Percentiles rank a stretch among this genome's conserved stretches.
These are phyloP conservation scores for Nakazawaea wickerhamii DNA, from an alignment of 805 yeast species.

Conservation along the genomic window DNA sequence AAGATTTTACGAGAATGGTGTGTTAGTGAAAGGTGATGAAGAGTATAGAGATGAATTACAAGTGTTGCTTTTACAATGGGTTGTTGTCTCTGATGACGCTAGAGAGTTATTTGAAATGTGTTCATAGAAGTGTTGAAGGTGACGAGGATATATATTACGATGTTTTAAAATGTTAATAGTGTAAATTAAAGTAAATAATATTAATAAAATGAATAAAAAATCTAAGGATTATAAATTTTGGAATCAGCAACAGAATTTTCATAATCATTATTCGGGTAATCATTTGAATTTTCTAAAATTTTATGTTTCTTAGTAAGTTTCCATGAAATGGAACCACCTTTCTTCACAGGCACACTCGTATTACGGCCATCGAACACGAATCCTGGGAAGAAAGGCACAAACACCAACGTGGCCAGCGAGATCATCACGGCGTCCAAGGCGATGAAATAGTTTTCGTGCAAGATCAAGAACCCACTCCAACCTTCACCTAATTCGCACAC, in stretches of 20 bases:
- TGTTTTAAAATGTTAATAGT: no score
- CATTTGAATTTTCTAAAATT: not conserved
- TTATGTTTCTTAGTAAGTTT: not conserved
- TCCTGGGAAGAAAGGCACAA: slow-evolving; percentile 63
- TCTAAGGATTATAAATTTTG: not conserved
- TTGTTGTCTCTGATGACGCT: slow-evolving; percentile 59
- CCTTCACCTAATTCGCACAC: slow-evolving; percentile 68
- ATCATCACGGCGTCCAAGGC: slow-evolving; percentile 61
- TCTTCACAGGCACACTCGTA: slow-evolving; percentile 16
- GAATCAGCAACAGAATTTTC: not conserved
- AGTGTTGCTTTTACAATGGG: slow-evolving; percentile 58
- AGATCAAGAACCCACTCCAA: slow-evolving; percentile 62
- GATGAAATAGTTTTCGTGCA: slow-evolving; percentile 53
- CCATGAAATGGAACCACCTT: not conserved
- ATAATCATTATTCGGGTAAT: not conserved
- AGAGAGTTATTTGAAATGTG: slow-evolving; percentile 38
- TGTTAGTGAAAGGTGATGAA: slow-evolving; percentile 39
- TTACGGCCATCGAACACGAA: slow-evolving; percentile 34
- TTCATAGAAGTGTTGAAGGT: no score
- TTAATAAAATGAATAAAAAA: not conserved
- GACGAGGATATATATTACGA: no score
- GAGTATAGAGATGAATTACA: slow-evolving; percentile 59
- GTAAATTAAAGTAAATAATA: not conserved
- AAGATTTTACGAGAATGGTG: slow-evolving; percentile 39
- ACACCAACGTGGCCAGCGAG: slow-evolving; percentile 37